Evolutionary conservation across 108 stramenopile genomes (phyloP), one percentile per base, ranked within the genome.

Genomic region (Aurantiochytrium sp.): DNA sequence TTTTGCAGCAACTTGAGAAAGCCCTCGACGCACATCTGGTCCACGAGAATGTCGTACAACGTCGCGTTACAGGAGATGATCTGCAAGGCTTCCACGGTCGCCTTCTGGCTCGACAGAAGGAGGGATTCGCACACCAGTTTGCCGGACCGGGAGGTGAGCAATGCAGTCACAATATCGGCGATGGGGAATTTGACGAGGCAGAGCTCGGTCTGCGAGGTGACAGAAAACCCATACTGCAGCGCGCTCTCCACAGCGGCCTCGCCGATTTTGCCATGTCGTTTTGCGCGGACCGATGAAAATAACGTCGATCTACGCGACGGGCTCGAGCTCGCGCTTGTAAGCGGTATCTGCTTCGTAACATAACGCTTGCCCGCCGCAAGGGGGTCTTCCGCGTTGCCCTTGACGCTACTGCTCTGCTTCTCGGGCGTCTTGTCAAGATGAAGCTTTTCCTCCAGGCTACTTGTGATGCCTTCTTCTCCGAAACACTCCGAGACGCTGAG

Each of bases 1-100:
- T 48, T 48, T 6, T 81, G 42, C 36, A 81, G n/a, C 8, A 81
- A 30, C 24, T 81, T 81, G 73, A 81, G 73, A 48, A 81, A 81
- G 12, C 32, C 73, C n/a, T 81, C 73, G 27, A 48, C 32, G 73
- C 73, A 81, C 42, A 48, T 48, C 24, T 81, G 73, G 3, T 81
- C 73, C 36, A 48, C 73, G 39, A 81, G 73, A 81, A 81, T 81
- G 17, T 48, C 42, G 19, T 81, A 48, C 19, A 81, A 24, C 1
- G 8, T 30, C 10, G 1, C 8, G 45, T 81, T 81, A 24, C 73
- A 12, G 2, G 73, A 41, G 24, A 81, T 81, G 39, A 81, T 12
- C 6, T 81, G 42, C 39, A 41, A 30, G 30, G 73, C 73, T n/a
- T 81, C 42, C 6, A 48, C 42, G 10, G 42, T 48, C 17, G 39